Percentiles rank a stretch among this genome's conserved stretches.
Conservation (phyloP, 495 filamentous ascomycete species). For the Lichina pygmaea region DNA sequence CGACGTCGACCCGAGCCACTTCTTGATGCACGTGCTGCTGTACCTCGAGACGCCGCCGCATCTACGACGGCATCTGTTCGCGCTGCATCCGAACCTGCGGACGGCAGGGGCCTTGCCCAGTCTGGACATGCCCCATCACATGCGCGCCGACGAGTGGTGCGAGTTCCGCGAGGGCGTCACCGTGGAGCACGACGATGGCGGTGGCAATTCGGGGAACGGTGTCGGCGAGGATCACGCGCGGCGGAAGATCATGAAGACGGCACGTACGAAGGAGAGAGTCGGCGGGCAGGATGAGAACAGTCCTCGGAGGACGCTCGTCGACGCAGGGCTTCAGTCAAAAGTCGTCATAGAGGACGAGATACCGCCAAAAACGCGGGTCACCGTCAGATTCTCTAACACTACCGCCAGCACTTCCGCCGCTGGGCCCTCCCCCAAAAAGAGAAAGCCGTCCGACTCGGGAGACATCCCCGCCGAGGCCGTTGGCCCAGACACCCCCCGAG, state of each 20-base stretch:
- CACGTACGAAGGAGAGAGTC: conserved; percentile 1
- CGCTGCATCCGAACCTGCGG: conserved; percentile 39
- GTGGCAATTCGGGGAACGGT: background rate
- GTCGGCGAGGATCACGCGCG: background rate
- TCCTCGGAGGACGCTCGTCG: conserved; percentile 16
- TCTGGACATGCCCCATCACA: conserved; percentile 53
- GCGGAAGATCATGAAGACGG: background rate
- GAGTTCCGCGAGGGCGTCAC: conserved; percentile 47
- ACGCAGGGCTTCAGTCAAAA: conserved; percentile 24
- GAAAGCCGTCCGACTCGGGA: conserved; percentile 1
- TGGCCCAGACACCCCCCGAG: conserved; percentile 29
- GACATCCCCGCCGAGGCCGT: conserved; percentile 21
- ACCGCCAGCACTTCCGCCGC: background rate
- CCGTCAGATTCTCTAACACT: conserved; percentile 26
- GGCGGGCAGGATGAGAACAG: background rate
- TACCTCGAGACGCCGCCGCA: conserved; percentile 57
- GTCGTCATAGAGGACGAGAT: conserved; percentile 26
- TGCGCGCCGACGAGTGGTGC: conserved; percentile 35
- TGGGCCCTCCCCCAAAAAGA: background rate
- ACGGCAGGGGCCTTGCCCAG: conserved; percentile 36
- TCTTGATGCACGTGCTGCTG: conserved; percentile 40
- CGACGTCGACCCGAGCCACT: conserved; percentile 36
- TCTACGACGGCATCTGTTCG: conserved; percentile 38
- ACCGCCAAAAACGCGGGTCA: conserved; percentile 33
- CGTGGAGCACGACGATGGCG: conserved; percentile 6